Evolutionary conservation across 768 basidiomycete genomes (phyloP).

Genomic region (Lentinus brumalis): DNA sequence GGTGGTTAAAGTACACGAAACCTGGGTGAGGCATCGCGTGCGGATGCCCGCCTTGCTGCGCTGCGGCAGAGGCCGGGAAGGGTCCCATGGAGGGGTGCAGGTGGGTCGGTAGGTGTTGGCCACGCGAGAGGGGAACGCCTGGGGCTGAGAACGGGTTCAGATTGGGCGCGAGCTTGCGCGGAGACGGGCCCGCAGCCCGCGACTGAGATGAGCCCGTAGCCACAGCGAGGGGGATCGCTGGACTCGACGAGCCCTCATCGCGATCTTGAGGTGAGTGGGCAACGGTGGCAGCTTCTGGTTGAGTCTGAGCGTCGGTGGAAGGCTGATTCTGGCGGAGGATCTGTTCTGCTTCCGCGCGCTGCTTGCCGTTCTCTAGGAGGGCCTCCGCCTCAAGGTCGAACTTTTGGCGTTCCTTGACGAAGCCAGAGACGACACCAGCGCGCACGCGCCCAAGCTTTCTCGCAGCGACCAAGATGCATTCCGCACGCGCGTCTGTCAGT

Average conservation of each 20-base stretch:
- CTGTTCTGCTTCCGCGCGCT: background rate
- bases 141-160: conserved; percentile 12
- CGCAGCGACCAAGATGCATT: conserved; percentile 72
- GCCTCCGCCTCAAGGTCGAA: background rate
- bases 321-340: background rate
- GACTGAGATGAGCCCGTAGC: background rate
- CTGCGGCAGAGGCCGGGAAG: background rate
- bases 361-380: conserved; percentile 26
- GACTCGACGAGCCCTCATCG: conserved; percentile 10
- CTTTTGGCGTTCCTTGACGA: conserved; percentile 35
- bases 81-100: conserved; percentile 20
- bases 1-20: conserved; percentile 12
- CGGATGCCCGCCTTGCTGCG: background rate
- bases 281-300: background rate
- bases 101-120: conserved; percentile 21
- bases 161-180: conserved; percentile 12
- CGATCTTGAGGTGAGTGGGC: background rate
- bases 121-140: conserved; percentile 1
- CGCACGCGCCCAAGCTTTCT: conserved; percentile 68
- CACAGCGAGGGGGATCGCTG: conserved; percentile 8
- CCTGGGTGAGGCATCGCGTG: conserved; percentile 8
- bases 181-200: background rate
- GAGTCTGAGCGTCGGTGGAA: conserved; percentile 2
- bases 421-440: conserved; percentile 55
- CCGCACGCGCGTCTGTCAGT: conserved; percentile 65